Base-by-base conservation (phyloP, 805 yeast genomes). In the Pichia phayaonensis region DNA sequence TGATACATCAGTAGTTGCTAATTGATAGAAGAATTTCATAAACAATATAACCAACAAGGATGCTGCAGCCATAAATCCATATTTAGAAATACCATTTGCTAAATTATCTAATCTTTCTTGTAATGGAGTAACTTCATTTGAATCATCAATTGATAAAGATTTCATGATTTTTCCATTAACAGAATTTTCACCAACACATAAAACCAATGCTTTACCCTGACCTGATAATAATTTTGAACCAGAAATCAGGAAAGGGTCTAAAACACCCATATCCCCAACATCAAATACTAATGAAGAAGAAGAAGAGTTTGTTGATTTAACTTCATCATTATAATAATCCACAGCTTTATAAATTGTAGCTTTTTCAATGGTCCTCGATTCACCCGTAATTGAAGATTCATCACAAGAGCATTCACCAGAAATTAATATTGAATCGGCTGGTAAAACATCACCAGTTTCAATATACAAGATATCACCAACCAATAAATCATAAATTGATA, bases 1-100 rank as follows among this genome's bases (percentile, higher is more conserved):
- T 51, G 73, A 75, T 34, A 31, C 8, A 24, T 59, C 62, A 10
- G 80, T 78, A 20, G 80, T 78, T 20, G 75, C 75, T 0, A 77
- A 68, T 13, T 85, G 79, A 15, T 81, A 81, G 48, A 83, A 72
- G 64, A 84, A 94, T 56, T 90, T 80, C 54, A 86, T 76, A 62
- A 94, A 81, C 18, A 94, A 72, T 24, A 90, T 87, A 36, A 87
- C 57, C 61, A 94, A 92, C 47, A 94, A 73, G n/a, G 92, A 61
- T 40, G 82, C 64, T 1, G 98, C 96, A 2, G 95, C 92, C 46
- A 86, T 70, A 55, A 89, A 80, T 49, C 98, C 99, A 66, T 87
- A 88, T 65, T 87, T 88, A n/a, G 97, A 90, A 54, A 94, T 94
- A 34, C 94, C 95, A 62, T 85, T 95, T 1, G 99, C 97, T 51